Conservation (phyloP, 2,329 filamentous ascomycete genomes). For the Fusarium xylarioides region DNA sequence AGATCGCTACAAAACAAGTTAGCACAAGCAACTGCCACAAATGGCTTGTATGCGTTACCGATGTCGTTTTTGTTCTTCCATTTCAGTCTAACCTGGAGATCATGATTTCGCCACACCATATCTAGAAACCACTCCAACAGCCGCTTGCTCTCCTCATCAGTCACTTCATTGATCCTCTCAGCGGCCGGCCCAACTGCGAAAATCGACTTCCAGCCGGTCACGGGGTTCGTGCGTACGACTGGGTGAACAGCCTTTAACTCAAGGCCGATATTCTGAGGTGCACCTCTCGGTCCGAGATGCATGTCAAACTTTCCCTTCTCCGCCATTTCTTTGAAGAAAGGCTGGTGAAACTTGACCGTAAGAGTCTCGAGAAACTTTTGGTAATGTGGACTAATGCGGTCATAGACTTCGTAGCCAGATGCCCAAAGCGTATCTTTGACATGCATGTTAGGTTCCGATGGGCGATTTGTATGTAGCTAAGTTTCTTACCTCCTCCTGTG, state of each 20-base stretch:
- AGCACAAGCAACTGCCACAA: neutral
- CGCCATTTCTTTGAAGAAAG: neutral
- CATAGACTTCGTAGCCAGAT: neutral
- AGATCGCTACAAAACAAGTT: neutral
- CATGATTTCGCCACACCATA: neutral
- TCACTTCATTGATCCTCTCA: neutral
- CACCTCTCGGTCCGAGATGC: constrained; percentile 46
- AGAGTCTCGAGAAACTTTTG: neutral
- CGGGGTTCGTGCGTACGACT: constrained; percentile 65
- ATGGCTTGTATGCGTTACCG: neutral
- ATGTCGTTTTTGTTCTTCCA: neutral
- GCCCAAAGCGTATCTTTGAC: neutral
- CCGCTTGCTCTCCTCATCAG: neutral
- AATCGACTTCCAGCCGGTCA: constrained; percentile 63
- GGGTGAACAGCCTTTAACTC: constrained; percentile 61
- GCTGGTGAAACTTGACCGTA: neutral
- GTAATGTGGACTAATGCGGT: neutral
- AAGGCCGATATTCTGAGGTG: constrained; percentile 60
- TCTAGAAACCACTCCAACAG: neutral
- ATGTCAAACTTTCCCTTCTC: neutral
- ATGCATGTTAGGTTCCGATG: neutral
- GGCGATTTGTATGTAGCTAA: too few species aligned
- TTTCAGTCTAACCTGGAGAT: neutral
- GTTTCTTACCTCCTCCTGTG: too few species aligned
- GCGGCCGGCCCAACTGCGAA: neutral